Conservation (phyloP, 23 red algal genomes). For the Gracilaria caudata region DNA sequence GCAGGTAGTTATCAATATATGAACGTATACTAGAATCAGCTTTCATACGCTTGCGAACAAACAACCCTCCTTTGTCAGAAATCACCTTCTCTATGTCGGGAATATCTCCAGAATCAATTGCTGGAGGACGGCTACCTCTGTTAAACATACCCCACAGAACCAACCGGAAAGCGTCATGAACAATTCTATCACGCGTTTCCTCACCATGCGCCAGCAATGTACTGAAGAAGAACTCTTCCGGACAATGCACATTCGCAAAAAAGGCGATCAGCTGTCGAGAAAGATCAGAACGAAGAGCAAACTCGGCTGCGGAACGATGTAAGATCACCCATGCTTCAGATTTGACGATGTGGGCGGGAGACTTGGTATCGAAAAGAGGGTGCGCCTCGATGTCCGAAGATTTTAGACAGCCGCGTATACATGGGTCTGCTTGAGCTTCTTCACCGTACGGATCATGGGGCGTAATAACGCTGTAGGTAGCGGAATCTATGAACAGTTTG, state of each 20-base stretch:
- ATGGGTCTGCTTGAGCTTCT: neutral
- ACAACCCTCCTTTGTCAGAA: neutral
- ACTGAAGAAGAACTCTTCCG: slow-evolving; percentile 25
- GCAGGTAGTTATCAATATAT: neutral
- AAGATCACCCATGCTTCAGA: slow-evolving; percentile 19
- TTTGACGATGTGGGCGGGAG: neutral
- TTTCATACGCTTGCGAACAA: slow-evolving; percentile 24
- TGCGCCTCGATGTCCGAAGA: neutral
- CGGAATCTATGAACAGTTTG: neutral
- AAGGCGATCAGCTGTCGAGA: slow-evolving; percentile 16
- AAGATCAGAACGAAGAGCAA: neutral
- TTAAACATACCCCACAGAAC: slow-evolving; percentile 6
- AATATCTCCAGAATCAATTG: slow-evolving; percentile 30
- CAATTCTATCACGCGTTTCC: neutral
- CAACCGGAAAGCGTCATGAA: slow-evolving; percentile 13
- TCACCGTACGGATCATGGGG: neutral
- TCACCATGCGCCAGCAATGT: neutral
- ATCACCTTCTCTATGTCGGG: neutral
- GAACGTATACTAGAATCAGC: neutral
- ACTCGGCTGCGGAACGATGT: slow-evolving; percentile 8
- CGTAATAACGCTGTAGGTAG: neutral
- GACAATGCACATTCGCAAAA: slow-evolving; percentile 3
- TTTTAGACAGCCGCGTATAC: slow-evolving; percentile 2
- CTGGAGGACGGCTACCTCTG: neutral
- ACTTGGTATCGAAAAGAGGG: neutral